These are phyloP conservation scores for Quercus phellos DNA, from an alignment of 331 rosid genomes.

Conservation along the genomic window DNA sequence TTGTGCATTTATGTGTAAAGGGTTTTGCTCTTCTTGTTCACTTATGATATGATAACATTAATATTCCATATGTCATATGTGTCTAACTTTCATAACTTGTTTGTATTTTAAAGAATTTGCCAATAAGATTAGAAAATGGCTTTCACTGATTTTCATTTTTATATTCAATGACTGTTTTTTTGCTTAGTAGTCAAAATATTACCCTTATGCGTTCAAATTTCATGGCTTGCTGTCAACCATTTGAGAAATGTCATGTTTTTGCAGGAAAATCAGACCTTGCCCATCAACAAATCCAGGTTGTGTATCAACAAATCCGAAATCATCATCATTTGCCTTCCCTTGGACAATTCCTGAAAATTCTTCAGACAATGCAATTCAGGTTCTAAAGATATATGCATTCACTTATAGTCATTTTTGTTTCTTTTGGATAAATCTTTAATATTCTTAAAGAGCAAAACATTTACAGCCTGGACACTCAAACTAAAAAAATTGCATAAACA, in stretches of 20 bases:
- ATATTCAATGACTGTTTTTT: constrained; percentile 12
- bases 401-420: background rate
- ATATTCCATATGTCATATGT: too few species aligned
- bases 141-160: background rate
- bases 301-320: constrained; percentile 73
- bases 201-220: background rate
- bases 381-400: constrained; percentile 12
- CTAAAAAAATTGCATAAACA: too few species aligned
- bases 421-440: too few species aligned
- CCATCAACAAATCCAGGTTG: constrained; percentile 85
- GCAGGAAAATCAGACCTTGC: constrained; percentile 87
- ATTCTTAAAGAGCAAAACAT: too few species aligned
- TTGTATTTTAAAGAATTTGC: background rate
- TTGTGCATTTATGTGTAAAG: background rate
- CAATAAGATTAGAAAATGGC: background rate
- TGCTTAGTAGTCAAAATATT: background rate
- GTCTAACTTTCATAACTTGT: background rate
- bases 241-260: constrained; percentile 1
- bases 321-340: constrained; percentile 74
- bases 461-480: too few species aligned
- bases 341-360: constrained; percentile 62
- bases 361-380: constrained; percentile 62
- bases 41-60: background rate
- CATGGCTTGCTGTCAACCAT: background rate
- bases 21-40: background rate